Evolutionary conservation across 805 yeast species (phyloP), one percentile per base, ranked within the genome.

Genomic region (Schizosaccharomyces cryophilus): DNA sequence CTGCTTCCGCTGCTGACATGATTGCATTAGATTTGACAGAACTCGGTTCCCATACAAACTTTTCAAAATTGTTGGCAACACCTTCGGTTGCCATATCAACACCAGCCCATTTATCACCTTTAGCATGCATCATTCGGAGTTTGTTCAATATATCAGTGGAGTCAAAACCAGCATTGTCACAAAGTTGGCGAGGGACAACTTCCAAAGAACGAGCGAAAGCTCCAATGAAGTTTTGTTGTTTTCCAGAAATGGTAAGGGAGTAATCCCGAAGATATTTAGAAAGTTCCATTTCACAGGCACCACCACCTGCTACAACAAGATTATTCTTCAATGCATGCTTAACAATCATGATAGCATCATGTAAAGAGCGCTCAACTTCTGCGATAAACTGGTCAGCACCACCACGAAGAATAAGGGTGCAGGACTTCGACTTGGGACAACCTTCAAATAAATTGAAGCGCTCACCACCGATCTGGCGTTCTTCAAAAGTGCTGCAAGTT

Each of bases 161-260:
- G 70, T 93, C 99, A 66, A 93, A 83, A 4, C 99, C 99, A n/a
- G 96, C 98, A 71, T 93, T 93, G 70, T 93, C 98, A 75, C 97
- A 90, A 65, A 93, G 77, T 71, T 93, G 97, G 71, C 97, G 83
- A 66, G 99, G 99, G 67, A 93, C 88, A 31, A 93, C 83, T 74
- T 93, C 99, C 62, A 93, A 77, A 0, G 97, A 95, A 66, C 85
- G 84, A 29, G 98, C 98, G 73, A 82, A 93, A 6, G 96, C 95
- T 62, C 83, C 83, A 62, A 93, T 84, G 63, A 93, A 83, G 64
- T 93, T 75, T 74, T 93, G 99, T 73, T 90, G 96, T 72, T 93
- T 90, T 51, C 98, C 98, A 26, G 95, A 87, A 67, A 93, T 85
- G 21, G 87, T 79, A 68, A 84, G 83, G 29, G 96, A 82, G 68